phyloP scores from a whole-genome alignment of 1,284 basidiomycete species.

The Ustilago xerochloae region DNA sequence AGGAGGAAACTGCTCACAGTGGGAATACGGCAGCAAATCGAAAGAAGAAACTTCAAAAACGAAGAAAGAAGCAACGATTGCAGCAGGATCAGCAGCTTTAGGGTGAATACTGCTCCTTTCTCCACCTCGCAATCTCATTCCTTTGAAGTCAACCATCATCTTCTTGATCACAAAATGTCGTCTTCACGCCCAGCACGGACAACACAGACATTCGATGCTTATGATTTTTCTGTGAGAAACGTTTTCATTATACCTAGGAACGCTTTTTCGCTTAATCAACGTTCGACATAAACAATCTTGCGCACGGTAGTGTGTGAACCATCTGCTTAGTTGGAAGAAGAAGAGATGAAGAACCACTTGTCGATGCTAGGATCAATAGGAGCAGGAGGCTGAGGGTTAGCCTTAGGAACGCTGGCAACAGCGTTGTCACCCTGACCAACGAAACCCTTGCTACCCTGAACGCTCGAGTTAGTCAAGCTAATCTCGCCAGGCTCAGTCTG shows the following conservation, averaged over 20 bases:
- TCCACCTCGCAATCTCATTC: too few relatives aligned
- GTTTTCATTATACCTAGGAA: too few relatives aligned
- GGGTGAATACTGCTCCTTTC: too few relatives aligned
- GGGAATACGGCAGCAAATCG: conserved; percentile 23
- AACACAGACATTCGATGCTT: too few relatives aligned
- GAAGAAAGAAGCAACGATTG: conserved; percentile 34
- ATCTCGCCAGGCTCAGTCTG: conserved; percentile 71
- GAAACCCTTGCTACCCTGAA: conserved; percentile 80
- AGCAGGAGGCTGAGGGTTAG: conserved; percentile 72
- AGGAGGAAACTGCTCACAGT: background rate
- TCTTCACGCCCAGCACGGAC: too few relatives aligned
- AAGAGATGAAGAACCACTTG: conserved; percentile 68
- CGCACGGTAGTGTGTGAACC: too few relatives aligned
- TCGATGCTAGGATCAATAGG: conserved; percentile 68
- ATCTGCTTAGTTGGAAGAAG: conserved; percentile 38
- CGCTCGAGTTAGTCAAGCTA: conserved; percentile 73
- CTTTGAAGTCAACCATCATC: too few relatives aligned
- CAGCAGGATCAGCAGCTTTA: background rate
- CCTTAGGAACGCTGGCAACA: conserved; percentile 79
- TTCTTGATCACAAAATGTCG: too few relatives aligned
- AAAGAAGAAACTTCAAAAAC: conserved; percentile 40
- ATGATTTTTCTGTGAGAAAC: too few relatives aligned
- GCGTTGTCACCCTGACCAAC: conserved; percentile 74
- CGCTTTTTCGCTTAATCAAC: background rate
- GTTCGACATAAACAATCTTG: too few relatives aligned